Base-by-base conservation (phyloP, 352 stramenopile genomes). In the Phytophthora crassamura region DNA sequence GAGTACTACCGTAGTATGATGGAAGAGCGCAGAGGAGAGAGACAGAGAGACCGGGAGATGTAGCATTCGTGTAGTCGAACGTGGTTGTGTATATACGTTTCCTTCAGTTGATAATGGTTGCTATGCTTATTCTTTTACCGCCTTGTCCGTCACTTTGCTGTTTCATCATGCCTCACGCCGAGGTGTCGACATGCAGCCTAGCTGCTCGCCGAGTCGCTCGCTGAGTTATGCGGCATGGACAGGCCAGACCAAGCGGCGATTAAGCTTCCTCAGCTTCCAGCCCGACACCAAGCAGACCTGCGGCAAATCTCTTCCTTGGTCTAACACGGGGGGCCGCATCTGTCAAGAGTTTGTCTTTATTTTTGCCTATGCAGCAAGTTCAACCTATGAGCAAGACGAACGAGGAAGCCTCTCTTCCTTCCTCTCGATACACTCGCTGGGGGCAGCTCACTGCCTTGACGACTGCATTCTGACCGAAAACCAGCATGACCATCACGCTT, bases 261-360 rank as follows among this genome's bases (percentile, higher is more conserved):
- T 25, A 25, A 25, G 22, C 22, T 25, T 25, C 22, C 22, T 10
- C 54, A 48, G 38, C 7, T 9, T 33, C 39, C 38, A 15, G 38
- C 16, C 20, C 15, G 38, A 43, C 38, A 22, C 14, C 38, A 43
- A 43, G 15, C 38, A 43, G 14, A 43, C 38, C 38, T 42, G 5
- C 12, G 15, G n/a, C 38, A 43, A 25, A 25, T 25, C 22, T 25
- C 22, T 25, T 25, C 22, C 22, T 4, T 25, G 22, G 22, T 25
- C 22, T 15, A 9, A 25, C 10, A 25, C 9, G 10, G n/a, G n/a
- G n/a, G 8, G 33, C 16, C 33, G 14, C 33, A 10, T 58, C 52
- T 64, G 41, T 59, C 49, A 74, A 66, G 16, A 55, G 36, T 51
- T 56, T 59, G 53, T 55, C 52, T 74, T 74, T 69, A 66, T 67